Base-by-base conservation (phyloP, 495 filamentous ascomycete species). In the Echria macrotheca region DNA sequence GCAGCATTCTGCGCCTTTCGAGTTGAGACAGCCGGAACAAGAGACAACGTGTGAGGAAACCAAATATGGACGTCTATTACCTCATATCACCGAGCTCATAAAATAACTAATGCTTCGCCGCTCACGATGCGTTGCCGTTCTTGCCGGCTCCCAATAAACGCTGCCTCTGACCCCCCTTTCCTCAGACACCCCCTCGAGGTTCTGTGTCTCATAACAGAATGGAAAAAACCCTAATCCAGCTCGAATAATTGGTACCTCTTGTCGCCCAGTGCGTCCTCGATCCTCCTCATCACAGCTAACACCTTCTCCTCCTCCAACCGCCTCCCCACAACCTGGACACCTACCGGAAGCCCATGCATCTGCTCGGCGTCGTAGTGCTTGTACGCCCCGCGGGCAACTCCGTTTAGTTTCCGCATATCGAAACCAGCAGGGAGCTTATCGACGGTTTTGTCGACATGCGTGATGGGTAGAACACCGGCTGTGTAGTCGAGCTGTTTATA, bases 281-380 rank as follows among this genome's bases (percentile, higher is more conserved):
- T 69, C 41, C 76, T 76, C 58, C 84, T 74, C 91, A 97, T 96
- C 17, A 86, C 74, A 0, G 84, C 84, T 50, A 96, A 67, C 10
- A 96, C 88, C 69, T 94, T 94, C 74, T 96, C 93, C 65, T 98
- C 91, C 64, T 95, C 79, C 61, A 95, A 75, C 24, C 90, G 75
- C 47, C 85, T 77, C 6, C 89, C 91, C 0, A 96, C 85, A 5
- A 96, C 72, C 66, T 96, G 93, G 28, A 96, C 79, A 0, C 76
- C 90, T 2, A 95, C 89, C 0, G 91, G 90, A 51, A 96, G 70
- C 4, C 89, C 91, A 28, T 87, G 81, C 89, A 96, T 96, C 45
- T 75, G 79, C 4, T 70, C 66, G 0, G 89, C 84, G 60, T 97
- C 82, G 59, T 97, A 98, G 58, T 89, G 81, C 61, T 81, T 86